Percentiles rank a stretch among this genome's conserved stretches.
Evolutionary conservation across 2,329 filamentous ascomycete species (phyloP).

Genomic region (Grosmannia huntii): DNA sequence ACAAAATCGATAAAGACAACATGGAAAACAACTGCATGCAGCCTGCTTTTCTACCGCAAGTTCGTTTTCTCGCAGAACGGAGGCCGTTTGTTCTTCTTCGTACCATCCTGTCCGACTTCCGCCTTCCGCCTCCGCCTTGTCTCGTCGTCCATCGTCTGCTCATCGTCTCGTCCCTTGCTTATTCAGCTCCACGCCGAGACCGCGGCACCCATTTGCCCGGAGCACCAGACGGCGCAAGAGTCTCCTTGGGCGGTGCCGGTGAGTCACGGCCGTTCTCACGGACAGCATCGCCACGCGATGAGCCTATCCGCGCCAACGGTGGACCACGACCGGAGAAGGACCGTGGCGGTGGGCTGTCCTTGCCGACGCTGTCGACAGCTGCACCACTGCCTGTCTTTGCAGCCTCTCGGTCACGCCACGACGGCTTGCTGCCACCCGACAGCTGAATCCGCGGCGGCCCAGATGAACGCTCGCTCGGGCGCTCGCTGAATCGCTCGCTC

Average conservation of each 20-base stretch:
- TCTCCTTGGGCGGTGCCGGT: slow-evolving; percentile 30
- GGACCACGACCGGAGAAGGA: slow-evolving; percentile 25
- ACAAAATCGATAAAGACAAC: background rate
- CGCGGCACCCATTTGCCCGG: slow-evolving; percentile 48
- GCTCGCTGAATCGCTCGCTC: slow-evolving; percentile 8
- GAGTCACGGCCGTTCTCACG: slow-evolving; percentile 28
- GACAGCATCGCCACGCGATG: slow-evolving; percentile 16
- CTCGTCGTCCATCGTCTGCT: background rate
- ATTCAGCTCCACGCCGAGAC: slow-evolving; percentile 16
- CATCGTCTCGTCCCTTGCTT: too few relatives aligned
- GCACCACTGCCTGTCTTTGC: slow-evolving; percentile 24
- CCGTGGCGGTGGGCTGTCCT: slow-evolving; percentile 16
- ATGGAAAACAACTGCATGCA: background rate
- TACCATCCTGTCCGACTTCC: background rate
- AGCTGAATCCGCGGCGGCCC: slow-evolving; percentile 43
- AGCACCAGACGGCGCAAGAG: slow-evolving; percentile 37
- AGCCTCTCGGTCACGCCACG: slow-evolving; percentile 49
- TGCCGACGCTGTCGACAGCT: slow-evolving; percentile 9
- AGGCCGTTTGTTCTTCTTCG: too few relatives aligned
- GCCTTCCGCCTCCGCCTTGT: background rate
- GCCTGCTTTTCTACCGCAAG: background rate
- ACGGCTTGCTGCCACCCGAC: slow-evolving; percentile 33
- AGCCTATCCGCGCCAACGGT: slow-evolving; percentile 30
- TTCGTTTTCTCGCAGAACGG: background rate
- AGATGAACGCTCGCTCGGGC: slow-evolving; percentile 3